A percentile compares a stretch with the other conserved stretches of the same genome.
These are phyloP conservation scores for Pachysolen tannophilus DNA, from an alignment of 805 yeast genomes.

Conservation along the genomic window DNA sequence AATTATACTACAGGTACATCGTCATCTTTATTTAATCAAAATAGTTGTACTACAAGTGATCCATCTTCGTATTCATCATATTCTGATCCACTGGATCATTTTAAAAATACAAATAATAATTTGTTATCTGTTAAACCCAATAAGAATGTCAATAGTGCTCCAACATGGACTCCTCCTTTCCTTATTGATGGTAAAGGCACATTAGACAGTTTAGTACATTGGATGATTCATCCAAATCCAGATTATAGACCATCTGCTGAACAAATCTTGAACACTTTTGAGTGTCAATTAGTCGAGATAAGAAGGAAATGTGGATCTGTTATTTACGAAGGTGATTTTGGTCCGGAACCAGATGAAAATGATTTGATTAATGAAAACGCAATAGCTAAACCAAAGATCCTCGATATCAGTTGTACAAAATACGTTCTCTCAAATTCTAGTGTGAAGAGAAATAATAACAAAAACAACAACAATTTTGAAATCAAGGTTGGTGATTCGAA, in stretches of 20 bases:
- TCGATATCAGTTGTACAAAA: slow-evolving; percentile 3
- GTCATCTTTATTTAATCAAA: slow-evolving; percentile 7
- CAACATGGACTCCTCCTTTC: slow-evolving; percentile 84
- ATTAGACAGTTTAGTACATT: slow-evolving; percentile 71
- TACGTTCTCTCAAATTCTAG: not conserved
- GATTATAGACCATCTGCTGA: slow-evolving; percentile 72
- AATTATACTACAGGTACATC: slow-evolving; percentile 12
- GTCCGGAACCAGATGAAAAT: slow-evolving; percentile 54
- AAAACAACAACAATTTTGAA: no score
- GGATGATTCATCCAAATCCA: slow-evolving; percentile 88
- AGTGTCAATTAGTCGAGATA: slow-evolving; percentile 69
- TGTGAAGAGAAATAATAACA: not conserved
- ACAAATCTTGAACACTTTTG: slow-evolving; percentile 60
- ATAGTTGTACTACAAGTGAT: slow-evolving; percentile 11
- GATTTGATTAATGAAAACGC: slow-evolving; percentile 14
- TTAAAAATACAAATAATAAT: not conserved
- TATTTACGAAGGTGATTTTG: slow-evolving; percentile 92
- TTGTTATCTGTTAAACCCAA: slow-evolving; percentile 5
- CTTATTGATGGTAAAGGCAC: slow-evolving; percentile 63
- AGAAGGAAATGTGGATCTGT: slow-evolving; percentile 89
- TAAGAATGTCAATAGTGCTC: slow-evolving; percentile 31
- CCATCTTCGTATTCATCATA: slow-evolving; percentile 10
- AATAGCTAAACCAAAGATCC: slow-evolving; percentile 4
- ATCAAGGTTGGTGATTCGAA: no score
- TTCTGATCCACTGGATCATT: slow-evolving; percentile 6